Conservation (phyloP, 306 rosid genomes). For the Cyamopsis tetragonoloba region DNA sequence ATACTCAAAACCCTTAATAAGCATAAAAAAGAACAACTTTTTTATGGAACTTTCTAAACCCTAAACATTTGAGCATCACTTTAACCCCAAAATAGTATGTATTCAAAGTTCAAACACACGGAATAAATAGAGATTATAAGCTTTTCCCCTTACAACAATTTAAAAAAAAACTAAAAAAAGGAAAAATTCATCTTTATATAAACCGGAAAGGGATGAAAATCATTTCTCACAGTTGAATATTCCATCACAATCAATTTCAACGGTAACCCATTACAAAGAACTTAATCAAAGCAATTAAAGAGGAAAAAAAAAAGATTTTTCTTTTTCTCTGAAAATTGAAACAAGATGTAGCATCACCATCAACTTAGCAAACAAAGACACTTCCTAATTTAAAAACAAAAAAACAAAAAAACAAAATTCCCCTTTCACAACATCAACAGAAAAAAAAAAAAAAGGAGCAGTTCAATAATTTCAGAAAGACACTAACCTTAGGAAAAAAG, state of each 20-base stretch:
- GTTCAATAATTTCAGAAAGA: not conserved
- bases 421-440: not conserved
- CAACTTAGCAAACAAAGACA: not conserved
- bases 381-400: too few species aligned
- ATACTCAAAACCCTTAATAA: not conserved
- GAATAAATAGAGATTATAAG: not conserved
- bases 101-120: not conserved
- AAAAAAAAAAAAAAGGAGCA: conserved; percentile 2
- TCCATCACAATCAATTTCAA: not conserved
- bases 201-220: conserved; percentile 11
- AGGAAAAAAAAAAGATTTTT: not conserved
- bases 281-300: not conserved
- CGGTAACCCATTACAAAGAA: conserved; percentile 13
- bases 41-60: not conserved
- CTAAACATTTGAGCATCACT: not conserved
- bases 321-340: not conserved
- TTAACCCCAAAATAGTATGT: not conserved
- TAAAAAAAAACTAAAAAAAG: conserved; percentile 12
- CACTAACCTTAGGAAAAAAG: conserved; percentile 25
- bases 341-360: conserved; percentile 6
- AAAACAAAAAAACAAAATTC: conserved; percentile 14
- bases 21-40: not conserved
- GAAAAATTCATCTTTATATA: not conserved
- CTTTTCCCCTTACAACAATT: not conserved
- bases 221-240: not conserved